Evolutionary conservation across 805 yeast genomes (phyloP), one percentile per base, ranked within the genome.

Genomic region (Yamadazyma nakazawae): DNA sequence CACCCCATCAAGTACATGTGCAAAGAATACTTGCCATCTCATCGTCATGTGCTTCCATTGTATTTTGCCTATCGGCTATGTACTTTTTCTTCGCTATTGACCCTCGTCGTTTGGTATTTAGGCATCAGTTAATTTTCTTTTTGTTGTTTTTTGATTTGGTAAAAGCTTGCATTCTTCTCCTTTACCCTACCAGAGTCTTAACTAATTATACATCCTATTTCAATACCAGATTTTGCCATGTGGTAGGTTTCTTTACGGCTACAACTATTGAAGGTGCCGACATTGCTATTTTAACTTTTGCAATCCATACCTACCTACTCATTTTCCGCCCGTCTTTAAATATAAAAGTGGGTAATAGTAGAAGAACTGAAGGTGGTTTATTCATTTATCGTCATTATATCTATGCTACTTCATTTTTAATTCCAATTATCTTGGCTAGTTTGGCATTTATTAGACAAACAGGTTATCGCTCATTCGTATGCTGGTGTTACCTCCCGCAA

Each of bases 231-330:
- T 80, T 85, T 58, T 79, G 84, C 55, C 80, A 82, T 57, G 78
- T 81, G 4, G 75, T 85, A 31, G 96, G 96, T 2, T 89, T 86
- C 72, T 82, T 88, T 63, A 85, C 96, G 1, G 87, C 91, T 2
- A 74, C 82, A 34, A 76, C 88, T 18, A 84, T 86, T 12, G 95
- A 88, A 63, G 96, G 96, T 17, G 89, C 91, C 1, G 97, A 90
- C 64, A 59, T 88, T 31, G 90, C 94, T 14, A 90, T 89, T 43
- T 68, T 88, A 28, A 76, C 84, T 31, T 85, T 90, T 66, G 96
- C 97, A 1, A 65, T 89, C 13, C 96, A 90, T 64, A 85, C 92
- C 9, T 88, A 81, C 24, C 59, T 89, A 37, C 67, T 88, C 26
- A 84, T 90, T 4, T 86, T 88, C 62, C 69, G 72, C 49, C 88